Evolutionary conservation across 768 basidiomycete species (phyloP), one percentile per base, ranked within the genome.

Genomic region (Russula griseocarnosa): DNA sequence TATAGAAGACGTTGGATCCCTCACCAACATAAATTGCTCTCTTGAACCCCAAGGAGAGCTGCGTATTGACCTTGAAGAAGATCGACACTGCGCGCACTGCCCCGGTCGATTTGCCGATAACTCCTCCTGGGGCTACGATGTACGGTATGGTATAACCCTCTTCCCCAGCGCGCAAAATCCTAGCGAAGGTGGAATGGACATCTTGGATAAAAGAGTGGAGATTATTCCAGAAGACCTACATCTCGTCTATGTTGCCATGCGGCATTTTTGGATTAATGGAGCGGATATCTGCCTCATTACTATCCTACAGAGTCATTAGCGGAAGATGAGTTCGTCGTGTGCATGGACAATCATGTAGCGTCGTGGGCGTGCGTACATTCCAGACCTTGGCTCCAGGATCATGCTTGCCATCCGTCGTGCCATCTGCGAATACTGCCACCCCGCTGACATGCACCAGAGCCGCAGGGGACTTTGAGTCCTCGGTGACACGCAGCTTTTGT

Each of bases 361-460:
- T 55, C 2, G n/a, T n/a, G 9, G 30, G 42, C 65, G n/a, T n/a
- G n/a, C n/a, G 13, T 28, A 66, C 65, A 26, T 63, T 59, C 65
- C 62, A 66, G 6, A 58, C 32, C 20, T 63, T 66, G 51, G 26
- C 30, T 3, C 50, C 20, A 0, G 62, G 52, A 10, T 64, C 57
- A 32, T 53, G 46, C 51, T 50, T 66, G 20, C 65, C 65, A 9
- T 64, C 65, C 16, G 18, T 58, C 13, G n/a, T 32, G 11, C 24
- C 46, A 42, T 59, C 62, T 26, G 40, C 5, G 26, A 63, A 64
- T 3, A 58, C 56, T 7, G 52, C 65, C 14, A 59, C 53, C 26
- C 65, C 65, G 10, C 65, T 66, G 28, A 62, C 63, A 36, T 66
- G 65, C 2, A 66, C 26, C 14, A 64, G 26, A 44, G 47, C 40